These are phyloP conservation scores for Pleoardoris graminearum DNA, from an alignment of 2,329 filamentous ascomycete genomes.

Conservation along the genomic window DNA sequence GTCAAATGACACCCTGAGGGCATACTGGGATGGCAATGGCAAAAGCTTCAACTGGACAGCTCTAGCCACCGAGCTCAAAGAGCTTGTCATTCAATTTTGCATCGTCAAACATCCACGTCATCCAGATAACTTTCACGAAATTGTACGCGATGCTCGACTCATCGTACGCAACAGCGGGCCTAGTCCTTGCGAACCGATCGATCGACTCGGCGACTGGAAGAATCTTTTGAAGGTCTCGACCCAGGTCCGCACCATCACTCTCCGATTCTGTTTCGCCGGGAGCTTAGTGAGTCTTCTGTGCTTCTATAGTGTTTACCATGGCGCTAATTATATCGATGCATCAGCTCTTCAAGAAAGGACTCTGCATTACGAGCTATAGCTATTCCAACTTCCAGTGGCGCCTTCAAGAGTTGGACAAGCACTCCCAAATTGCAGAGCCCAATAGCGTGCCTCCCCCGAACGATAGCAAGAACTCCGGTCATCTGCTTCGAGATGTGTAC, in stretches of 20 bases:
- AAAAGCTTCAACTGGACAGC: conserved; percentile 29
- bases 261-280: conserved; percentile 27
- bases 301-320: no score
- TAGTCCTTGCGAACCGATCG: conserved; percentile 20
- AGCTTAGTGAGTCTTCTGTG: conserved; percentile 12
- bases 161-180: not conserved
- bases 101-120: conserved; percentile 12
- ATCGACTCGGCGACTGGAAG: conserved; percentile 21
- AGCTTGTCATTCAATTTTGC: conserved; percentile 26
- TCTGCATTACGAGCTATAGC: conserved; percentile 17
- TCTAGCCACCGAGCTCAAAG: conserved; percentile 34
- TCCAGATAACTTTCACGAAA: not conserved
- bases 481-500: conserved; percentile 18
- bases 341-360: conserved; percentile 16
- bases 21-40: conserved; percentile 25
- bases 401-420: conserved; percentile 17
- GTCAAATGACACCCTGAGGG: not conserved
- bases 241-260: conserved; percentile 26
- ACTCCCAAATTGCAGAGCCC: conserved; percentile 19
- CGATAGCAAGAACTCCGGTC: not conserved
- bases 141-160: not conserved
- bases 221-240: conserved; percentile 25
- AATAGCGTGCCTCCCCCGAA: conserved; percentile 13
- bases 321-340: conserved; percentile 3
- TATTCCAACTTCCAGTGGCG: conserved; percentile 2